Evolutionary conservation across 2,329 filamentous ascomycete species (phyloP), one percentile per base, ranked within the genome.

Genomic region (Trichoderma koningiopsis): DNA sequence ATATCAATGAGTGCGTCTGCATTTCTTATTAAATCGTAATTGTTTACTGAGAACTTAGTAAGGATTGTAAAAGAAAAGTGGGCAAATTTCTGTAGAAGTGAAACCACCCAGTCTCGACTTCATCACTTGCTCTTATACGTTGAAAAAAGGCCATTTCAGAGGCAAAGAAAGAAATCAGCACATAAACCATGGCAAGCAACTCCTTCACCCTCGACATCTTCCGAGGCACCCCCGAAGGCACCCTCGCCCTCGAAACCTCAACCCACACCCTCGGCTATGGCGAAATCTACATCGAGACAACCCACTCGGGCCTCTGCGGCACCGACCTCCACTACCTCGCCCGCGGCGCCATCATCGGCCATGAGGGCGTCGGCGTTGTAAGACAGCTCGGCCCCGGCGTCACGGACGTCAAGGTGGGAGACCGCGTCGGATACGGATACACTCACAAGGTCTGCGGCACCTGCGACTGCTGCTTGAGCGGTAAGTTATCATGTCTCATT

Each of bases 401-500:
- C 31, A 33, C 24, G 22, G 58, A 47, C 5, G n/a, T 61, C n/a
- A 61, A 61, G 10, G 58, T 61, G 19, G 58, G 58, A 11, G 58
- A 61, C 24, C 58, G 58, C 58, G 58, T 61, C 19, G 58, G 58
- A n/a, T 61, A 33, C 24, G 58, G 58, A 13, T 61, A 61, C 16
- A 61, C 58, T 16, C 58, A 61, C 58, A 61, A 61, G 37, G 58
- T 61, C 37, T 61, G 58, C 58, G 58, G 58, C 40, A 61, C 10
- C n/a, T 61, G 58, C 14, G 37, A 61, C 4, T 61, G 37, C n/a
- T 61, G 58, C n/a, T 33, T 61, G 19, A 49, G 37, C 19, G 58
- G 58, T 60, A 19, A 31, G 37, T 14, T 14, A 43, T 43, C 24
- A n/a, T n/a, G n/a, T 27, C 35, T 43, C 35, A 27, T 27, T 27